These are phyloP conservation scores for Coprinellus micaceus DNA, from an alignment of 768 basidiomycete species.

Conservation along the genomic window DNA sequence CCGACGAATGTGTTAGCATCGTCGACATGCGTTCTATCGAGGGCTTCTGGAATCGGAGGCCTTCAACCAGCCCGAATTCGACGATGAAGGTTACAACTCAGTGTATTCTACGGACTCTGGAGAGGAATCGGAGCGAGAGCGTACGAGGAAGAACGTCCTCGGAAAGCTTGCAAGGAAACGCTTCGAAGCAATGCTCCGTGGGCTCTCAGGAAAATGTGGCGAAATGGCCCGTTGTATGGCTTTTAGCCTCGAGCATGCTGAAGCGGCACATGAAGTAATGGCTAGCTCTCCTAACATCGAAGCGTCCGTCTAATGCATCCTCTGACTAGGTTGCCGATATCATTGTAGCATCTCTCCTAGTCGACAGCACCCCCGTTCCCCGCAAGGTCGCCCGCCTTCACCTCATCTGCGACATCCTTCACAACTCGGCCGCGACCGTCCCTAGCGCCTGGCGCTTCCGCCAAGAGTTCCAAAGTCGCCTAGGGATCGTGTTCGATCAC, in stretches of 20 bases:
- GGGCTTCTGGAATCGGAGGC: conserved; percentile 61
- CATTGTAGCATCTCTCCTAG: conserved; percentile 81
- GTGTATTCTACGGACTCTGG: conserved; percentile 90
- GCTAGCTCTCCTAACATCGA: not conserved
- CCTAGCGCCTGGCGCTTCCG: conserved; percentile 98
- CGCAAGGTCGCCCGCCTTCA: conserved; percentile 94
- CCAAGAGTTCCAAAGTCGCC: conserved; percentile 84
- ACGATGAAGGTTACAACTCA: conserved; percentile 86
- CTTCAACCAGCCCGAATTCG: conserved; percentile 63
- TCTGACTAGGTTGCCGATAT: conserved; percentile 77
- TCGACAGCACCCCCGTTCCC: conserved; percentile 94
- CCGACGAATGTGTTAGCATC: conserved; percentile 45
- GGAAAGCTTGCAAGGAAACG: conserved; percentile 77
- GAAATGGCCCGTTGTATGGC: conserved; percentile 95
- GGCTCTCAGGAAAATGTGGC: conserved; percentile 78
- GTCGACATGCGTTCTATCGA: conserved; percentile 65
- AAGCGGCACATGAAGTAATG: conserved; percentile 86
- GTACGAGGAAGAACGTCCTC: conserved; percentile 68
- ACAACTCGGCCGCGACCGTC: conserved; percentile 91
- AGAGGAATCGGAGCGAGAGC: conserved; percentile 90
- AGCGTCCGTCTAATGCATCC: not conserved
- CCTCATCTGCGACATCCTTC: conserved; percentile 95
- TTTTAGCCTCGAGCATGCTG: conserved; percentile 95
- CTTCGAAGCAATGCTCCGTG: conserved; percentile 89
- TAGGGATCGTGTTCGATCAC: conserved; percentile 96